Evolutionary conservation across 805 yeast genomes (phyloP), one percentile per base, ranked within the genome.

Genomic region (Wickerhamiella vanderwaltii): DNA sequence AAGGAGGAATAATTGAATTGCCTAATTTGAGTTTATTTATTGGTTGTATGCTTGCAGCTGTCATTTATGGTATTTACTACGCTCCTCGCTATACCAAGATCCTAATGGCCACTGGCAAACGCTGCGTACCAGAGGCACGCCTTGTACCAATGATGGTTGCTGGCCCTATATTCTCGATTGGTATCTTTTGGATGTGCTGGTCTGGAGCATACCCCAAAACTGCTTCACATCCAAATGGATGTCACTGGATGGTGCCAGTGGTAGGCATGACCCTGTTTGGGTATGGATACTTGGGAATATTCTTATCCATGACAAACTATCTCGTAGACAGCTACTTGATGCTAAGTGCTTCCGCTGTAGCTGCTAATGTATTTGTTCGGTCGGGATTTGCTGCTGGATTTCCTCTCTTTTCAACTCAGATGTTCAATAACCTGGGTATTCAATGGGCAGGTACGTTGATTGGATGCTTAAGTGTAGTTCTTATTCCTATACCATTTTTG

Each of bases 151-250:
- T 85, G 79, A 71, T 83, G 61, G 60, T 69, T 32, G 87, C 94
- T 25, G 76, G 78, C 19, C 48, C 82, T 41, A 55, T 70, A 6
- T 83, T 86, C 64, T 79, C 93, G 23, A 65, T 74, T 41, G 95
- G 95, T 41, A 64, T 85, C 47, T 68, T 85, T 53, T 81, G 94
- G 94, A 67, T 86, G 58, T 73, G 82, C 44, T 86, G 95, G 95
- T 66, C 88, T 7, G 95, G 94, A 56, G 71, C 73, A 48, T 86
- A 77, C 60, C 77, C 72, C 35, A 61, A 77, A 18, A 60, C 61
- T 33, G 73, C 83, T 29, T 29, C 35, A 37, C 77, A 72, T 35
- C 41, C 41, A 15, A 26, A 29, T 19, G 41, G 41, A 16, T 73
- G 84, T 30, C 94, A 79, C 56, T 72, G 76, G 77, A 58, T 68